Evolutionary conservation across 129 eudicot genomes (phyloP).

Genomic region (Pseudognaphalium luteoalbum): DNA sequence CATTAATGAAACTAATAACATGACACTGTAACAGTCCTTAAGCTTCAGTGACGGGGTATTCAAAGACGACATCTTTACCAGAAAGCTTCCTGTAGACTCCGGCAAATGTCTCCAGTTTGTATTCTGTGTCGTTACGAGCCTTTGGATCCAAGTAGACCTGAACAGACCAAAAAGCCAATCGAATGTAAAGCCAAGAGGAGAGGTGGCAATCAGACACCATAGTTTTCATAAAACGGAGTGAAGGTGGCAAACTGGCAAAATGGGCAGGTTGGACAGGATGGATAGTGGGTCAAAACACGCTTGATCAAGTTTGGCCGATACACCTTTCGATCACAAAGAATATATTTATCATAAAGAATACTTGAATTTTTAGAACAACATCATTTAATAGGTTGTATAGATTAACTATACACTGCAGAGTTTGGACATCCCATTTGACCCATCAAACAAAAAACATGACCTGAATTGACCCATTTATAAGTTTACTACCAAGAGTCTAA

Average conservation of each 20-base stretch:
- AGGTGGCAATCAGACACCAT: too few species aligned
- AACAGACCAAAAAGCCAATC: not conserved
- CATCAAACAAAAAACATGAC: not conserved
- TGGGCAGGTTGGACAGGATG: too few species aligned
- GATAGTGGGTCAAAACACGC: not conserved
- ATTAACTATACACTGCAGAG: not conserved
- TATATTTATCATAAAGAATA: too few species aligned
- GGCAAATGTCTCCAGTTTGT: constrained; percentile 74
- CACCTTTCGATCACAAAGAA: not conserved
- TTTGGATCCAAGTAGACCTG: constrained; percentile 78
- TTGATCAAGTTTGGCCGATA: not conserved
- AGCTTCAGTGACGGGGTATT: constrained; percentile 57
- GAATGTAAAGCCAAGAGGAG: not conserved
- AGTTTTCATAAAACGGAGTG: too few species aligned
- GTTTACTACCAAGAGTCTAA: not conserved
- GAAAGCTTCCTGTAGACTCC: constrained; percentile 86
- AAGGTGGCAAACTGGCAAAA: not conserved
- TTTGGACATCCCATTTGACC: not conserved
- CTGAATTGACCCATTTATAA: not conserved
- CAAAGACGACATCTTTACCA: constrained; percentile 77
- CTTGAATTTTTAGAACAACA: not conserved
- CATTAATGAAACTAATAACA: constrained; percentile 1
- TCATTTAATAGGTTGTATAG: not conserved
- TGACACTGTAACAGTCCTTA: constrained; percentile 20
- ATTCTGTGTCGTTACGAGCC: constrained; percentile 73